Evolutionary conservation across 2,329 filamentous ascomycete species (phyloP), one percentile per base, ranked within the genome.

Genomic region (Bipolaris sorokiniana): DNA sequence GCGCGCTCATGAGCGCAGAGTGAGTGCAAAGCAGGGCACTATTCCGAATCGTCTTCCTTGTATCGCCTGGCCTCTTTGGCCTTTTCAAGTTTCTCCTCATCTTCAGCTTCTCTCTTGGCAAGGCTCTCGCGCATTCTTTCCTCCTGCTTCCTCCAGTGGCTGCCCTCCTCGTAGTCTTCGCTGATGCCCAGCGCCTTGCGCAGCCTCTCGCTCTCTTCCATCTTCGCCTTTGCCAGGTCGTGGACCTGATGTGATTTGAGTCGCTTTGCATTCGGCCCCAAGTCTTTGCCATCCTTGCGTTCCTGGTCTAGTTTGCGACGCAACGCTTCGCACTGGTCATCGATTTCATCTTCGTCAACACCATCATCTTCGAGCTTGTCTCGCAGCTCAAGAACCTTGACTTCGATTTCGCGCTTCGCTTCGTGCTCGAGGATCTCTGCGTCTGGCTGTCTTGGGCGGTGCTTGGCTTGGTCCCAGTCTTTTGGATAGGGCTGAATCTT

Each of bases 211-310:
- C 90, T 97, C 83, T 99, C 95, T 75, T 91, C 90, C 66, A 96
- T 94, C 84, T 99, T 99, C 58, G 94, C 95, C 70, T 95, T 90
- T 16, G 95, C 95, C 75, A 97, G 84, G 79, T 98, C 95, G 80
- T 99, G 95, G 18, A 98, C 92, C 78, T 98, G 92, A 78, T 98
- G 92, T 64, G 88, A 84, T 79, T 98, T 99, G 63, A 98, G 83
- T 9, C 86, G 84, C 66, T 81, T 84, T 51, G 77, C 76, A 51
- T 77, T 71, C 57, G 79, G 72, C 22, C 69, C 71, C 33, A 62
- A 50, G 50, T 70, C 66, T 62, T 73, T 77, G 33, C 66, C 74
- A 51, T 70, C 76, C 63, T 71, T 75, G 48, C 77, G 79, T 36
- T 76, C 75, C 52, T 77, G 80, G 50, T 81, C 77, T 36, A 96